Conservation (phyloP, 768 basidiomycete species). For the Naganishia onofrii region DNA sequence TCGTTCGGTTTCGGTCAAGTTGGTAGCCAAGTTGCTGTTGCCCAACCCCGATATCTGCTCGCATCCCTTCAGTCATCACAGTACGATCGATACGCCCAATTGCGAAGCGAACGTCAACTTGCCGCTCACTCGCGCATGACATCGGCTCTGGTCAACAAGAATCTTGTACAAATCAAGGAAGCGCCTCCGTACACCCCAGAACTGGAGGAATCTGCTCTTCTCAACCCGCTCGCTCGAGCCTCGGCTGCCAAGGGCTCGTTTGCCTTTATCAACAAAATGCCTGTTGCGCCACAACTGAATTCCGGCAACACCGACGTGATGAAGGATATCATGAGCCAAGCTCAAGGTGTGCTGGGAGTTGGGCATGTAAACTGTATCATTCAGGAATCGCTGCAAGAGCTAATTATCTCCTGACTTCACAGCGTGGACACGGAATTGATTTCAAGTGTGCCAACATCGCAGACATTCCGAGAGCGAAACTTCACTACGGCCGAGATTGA, state of each 20-base stretch:
- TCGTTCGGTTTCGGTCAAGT: conserved; percentile 90
- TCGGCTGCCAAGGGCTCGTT: conserved; percentile 78
- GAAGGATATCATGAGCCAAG: conserved; percentile 59
- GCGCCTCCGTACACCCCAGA: conserved; percentile 82
- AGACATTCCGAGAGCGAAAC: conserved; percentile 83
- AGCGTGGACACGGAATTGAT: conserved; percentile 70
- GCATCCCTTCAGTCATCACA: conserved; percentile 73
- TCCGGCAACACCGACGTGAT: conserved; percentile 67
- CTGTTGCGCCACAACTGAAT: conserved; percentile 59
- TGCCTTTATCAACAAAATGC: conserved; percentile 68
- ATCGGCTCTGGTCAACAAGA: conserved; percentile 91
- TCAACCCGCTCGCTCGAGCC: conserved; percentile 91
- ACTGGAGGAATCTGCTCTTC: conserved; percentile 76
- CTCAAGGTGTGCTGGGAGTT: conserved; percentile 65
- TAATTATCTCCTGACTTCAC: conserved; percentile 7
- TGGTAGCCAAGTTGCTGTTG: conserved; percentile 80
- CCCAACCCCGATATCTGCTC: conserved; percentile 88
- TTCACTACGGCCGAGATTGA: conserved; percentile 82
- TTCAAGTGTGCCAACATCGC: conserved; percentile 84
- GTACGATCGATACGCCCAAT: conserved; percentile 70
- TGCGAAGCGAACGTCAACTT: conserved; percentile 63
- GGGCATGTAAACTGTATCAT: conserved; percentile 63
- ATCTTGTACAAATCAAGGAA: conserved; percentile 91
- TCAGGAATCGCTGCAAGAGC: neutral
- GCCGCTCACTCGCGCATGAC: conserved; percentile 61